phyloP scores from a whole-genome alignment of 1,139 yeast genomes.

The Candida sanyaensis region DNA sequence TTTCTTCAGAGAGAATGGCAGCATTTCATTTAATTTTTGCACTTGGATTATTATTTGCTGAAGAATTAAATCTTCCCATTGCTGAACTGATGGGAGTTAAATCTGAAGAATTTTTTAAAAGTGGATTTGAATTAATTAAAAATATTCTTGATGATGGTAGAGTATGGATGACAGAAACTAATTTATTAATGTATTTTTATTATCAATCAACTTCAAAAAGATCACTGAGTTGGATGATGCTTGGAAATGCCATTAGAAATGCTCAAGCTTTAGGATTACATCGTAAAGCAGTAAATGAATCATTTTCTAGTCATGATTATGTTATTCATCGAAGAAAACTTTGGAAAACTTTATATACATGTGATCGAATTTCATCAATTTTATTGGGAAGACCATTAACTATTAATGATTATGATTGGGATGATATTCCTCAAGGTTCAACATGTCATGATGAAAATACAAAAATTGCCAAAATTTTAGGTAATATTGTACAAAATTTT shows the following conservation, averaged over 20 bases:
- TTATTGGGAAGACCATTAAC: conserved; percentile 43
- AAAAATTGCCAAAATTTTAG: conserved; percentile 22
- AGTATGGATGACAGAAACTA: conserved; percentile 44
- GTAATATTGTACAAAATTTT: conserved; percentile 28
- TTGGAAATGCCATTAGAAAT: conserved; percentile 16
- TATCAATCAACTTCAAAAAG: conserved; percentile 38
- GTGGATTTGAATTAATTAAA: conserved; percentile 14
- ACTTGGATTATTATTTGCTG: conserved; percentile 15
- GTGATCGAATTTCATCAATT: conserved; percentile 41
- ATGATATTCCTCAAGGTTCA: conserved; percentile 22
- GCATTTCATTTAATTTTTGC: conserved; percentile 14
- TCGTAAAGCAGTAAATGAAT: conserved; percentile 15
- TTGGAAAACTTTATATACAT: conserved; percentile 40
- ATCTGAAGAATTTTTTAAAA: conserved; percentile 14
- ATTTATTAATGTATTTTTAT: conserved; percentile 34
- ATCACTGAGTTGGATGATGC: conserved; percentile 38
- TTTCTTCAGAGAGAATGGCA: conserved; percentile 13
- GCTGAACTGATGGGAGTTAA: conserved; percentile 6
- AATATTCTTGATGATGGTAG: conserved; percentile 16
- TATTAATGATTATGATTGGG: conserved; percentile 44
- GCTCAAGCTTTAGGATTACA: conserved; percentile 18
- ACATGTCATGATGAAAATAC: conserved; percentile 7
- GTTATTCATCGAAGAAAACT: conserved; percentile 29
- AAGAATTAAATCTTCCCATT: conserved; percentile 10
- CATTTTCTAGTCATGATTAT: conserved; percentile 12